Base-by-base conservation (phyloP, 805 yeast genomes). In the Wickerhamomyces xylosicus region DNA sequence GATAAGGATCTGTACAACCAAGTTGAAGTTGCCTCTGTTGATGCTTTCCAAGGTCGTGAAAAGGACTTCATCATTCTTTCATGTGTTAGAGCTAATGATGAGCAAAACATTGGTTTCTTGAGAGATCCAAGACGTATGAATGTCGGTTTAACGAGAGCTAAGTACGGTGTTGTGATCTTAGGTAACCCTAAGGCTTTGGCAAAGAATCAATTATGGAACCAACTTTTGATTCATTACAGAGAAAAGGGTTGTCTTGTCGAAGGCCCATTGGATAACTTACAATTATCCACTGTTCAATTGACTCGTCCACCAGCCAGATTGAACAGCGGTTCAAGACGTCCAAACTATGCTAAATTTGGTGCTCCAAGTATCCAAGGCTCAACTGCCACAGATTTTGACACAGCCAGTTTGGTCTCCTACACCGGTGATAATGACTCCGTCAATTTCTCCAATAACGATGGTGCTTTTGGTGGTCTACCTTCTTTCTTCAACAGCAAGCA, bases 11-110 rank as follows among this genome's bases (percentile, higher is more conserved):
- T 73, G 27, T 85, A 85, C 55, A 58, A 67, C 37, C 77, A 74
- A 38, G 82, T 89, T 35, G 97, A 89, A 61, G 87, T 89, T 21
- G 86, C 92, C 6, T 83, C 94, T n/a, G 82, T 86, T n/a, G 96
- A 86, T 58, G 92, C 95, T 2, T 86, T 86, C 63, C 95, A 86
- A 60, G 95, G 95, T 22, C 69, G 95, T 49, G 95, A 85, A 52
- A 86, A 85, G 61, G 87, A 83, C 50, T 79, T 77, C 41, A 79
- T 86, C 31, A 70, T 87, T 18, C 64, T 86, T 43, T 77, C 92
- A 3, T 75, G 92, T 52, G 95, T 86, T 25, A 69, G 96, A 50
- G 82, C 94, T 19, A 86, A 86, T 54, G 79, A 75, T 20, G 69
- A 68, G 39, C 79, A 77, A 44, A 72, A 74, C 10, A 82, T 87